Conservation (phyloP, 371 early-diverging fungal species). For the Mortierella sp. region DNA sequence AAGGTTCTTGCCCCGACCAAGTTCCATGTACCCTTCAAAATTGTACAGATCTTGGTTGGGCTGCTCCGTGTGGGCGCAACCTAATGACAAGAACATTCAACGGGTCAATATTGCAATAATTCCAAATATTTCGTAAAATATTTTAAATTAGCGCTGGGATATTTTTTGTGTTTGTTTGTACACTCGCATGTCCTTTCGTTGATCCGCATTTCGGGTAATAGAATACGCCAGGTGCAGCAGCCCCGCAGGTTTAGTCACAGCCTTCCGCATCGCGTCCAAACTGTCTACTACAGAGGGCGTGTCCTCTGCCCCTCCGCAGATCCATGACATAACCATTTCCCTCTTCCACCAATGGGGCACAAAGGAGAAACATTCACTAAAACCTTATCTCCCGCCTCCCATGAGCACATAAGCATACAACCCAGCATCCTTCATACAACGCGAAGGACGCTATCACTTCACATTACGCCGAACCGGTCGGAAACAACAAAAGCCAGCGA, state of each 20-base stretch:
- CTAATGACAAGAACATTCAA: constrained; percentile 6
- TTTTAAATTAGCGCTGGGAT: neutral
- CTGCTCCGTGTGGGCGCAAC: constrained; percentile 61
- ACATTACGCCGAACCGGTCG: no score
- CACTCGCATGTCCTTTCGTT: neutral
- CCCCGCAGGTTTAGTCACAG: neutral
- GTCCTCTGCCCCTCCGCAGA: no score
- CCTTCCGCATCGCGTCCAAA: no score
- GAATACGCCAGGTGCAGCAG: constrained; percentile 6
- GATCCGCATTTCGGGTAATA: constrained; percentile 4
- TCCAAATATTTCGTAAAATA: neutral
- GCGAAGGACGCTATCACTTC: no score
- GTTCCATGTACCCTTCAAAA: constrained; percentile 69
- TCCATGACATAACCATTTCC: constrained; percentile 11
- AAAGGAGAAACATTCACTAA: constrained; percentile 12
- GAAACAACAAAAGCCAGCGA: no score
- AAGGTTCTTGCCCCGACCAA: constrained; percentile 47
- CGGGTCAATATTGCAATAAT: neutral
- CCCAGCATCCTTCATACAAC: no score
- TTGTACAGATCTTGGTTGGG: constrained; percentile 75
- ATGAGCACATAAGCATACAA: constrained; percentile 4
- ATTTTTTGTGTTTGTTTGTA: neutral
- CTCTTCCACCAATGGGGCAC: neutral
- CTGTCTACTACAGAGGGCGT: no score
- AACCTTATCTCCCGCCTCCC: neutral